Evolutionary conservation across 1,284 basidiomycete genomes (phyloP), one percentile per base, ranked within the genome.

Genomic region (Xanthoconium separans): DNA sequence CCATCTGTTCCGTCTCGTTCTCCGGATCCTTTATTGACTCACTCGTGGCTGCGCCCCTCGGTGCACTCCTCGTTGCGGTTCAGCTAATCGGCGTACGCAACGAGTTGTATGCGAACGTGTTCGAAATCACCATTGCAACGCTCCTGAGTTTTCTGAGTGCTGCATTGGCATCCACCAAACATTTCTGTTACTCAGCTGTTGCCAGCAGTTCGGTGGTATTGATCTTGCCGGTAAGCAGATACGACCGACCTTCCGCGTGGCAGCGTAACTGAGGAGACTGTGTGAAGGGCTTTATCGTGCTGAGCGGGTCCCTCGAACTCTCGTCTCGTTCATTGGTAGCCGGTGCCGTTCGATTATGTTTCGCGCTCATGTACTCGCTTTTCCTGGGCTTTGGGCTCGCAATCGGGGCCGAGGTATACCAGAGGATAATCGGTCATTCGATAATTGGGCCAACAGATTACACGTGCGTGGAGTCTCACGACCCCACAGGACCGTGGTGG

Each of bases 151-250:
- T 96, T 71, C 64, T 94, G 44, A 80, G 92, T 6, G 91, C 89
- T 22, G 89, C 84, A 2, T 73, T 94, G 44, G 86, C 89, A 2
- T 80, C 84, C n/a, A 83, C 85, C 0, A 71, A 77, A 22, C 75
- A 80, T 50, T 89, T 95, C 58, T 96, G 94, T 73, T 96, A 93
- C 66, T 87, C 92, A 3, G 88, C 93, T 2, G 77, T 96, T 53
- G 89, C 91, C 0, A 92, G 91, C 4, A 83, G 84, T 16, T 89
- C 91, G 4, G 87, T 95, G 55, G 93, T 95, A 5, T 79, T 95
- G 49, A 96, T 96, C 62, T 78, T 96, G 6, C 94, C 91, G 13
- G 85, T 87, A 67, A 64, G 82, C 74, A 13, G 10, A 13, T 24
- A 3, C 30, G 20, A 30, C 37, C 4, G 10, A 27, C 9, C 11